Base-by-base conservation (phyloP, 495 filamentous ascomycete genomes). In the Jackrogersella multiformis region DNA sequence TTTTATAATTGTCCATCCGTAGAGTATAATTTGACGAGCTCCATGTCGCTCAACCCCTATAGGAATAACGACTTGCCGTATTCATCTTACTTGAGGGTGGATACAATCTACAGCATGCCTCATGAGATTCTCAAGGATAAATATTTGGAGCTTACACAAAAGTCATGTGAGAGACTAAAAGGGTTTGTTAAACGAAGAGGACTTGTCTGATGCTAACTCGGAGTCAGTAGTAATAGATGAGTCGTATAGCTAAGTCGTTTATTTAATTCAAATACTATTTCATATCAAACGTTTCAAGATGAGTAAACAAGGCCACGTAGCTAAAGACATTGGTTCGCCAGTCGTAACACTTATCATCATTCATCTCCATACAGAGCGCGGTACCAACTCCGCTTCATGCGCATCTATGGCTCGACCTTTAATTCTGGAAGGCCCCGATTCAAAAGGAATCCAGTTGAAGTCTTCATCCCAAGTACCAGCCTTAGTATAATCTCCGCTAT, bases 391-490 rank as follows among this genome's bases (percentile, higher is more conserved):
- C 7, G 42, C 52, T 6, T 70, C 62, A 15, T 69, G 59, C 5
- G 5, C 30, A 9, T 49, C 53, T 16, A 72, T 34, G 0, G 42
- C 51, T 54, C 79, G 69, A 18, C 45, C 58, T 41, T 69, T 78
- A 23, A 82, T 65, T 54, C 58, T 75, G 9, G 81, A 82, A 52
- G 82, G 79, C 8, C 84, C 84, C 4, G 73, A 56, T 44, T 48
- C 51, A 81, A 88, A 87, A 13, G 83, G 74, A 18, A 81, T 79
- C 93, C 93, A 97, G n/a, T 78, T 74, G 28, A 90, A 88, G 64
- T 90, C 82, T 7, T 62, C 77, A 34, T 83, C 79, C 92, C 95
- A 95, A 16, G 86, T 85, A 1, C 93, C 94, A 1, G 94, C 90
- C 66, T 86, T 89, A 4, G 92, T 92, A 73, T 94, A 99, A 69